phyloP scores from a whole-genome alignment of 73 alveolate species.

The Paramecium bursaria region DNA sequence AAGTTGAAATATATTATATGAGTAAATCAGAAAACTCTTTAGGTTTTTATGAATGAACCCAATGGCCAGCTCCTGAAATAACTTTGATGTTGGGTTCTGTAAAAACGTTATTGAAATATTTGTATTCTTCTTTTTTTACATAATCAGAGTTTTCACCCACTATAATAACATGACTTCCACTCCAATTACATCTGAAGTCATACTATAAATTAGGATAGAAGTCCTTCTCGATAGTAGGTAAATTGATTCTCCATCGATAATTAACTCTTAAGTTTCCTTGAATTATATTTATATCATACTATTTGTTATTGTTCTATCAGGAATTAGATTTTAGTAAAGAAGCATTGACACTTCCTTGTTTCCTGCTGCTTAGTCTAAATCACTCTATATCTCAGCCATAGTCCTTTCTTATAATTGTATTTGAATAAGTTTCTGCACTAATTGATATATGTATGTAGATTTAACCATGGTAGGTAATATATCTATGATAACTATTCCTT shows the following conservation, averaged over 20 bases:
- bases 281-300: neutral
- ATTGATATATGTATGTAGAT: conserved; percentile 33
- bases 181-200: conserved; percentile 48
- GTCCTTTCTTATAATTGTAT: neutral
- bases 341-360: neutral
- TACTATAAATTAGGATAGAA: conserved; percentile 33
- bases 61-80: conserved; percentile 64
- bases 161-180: conserved; percentile 37
- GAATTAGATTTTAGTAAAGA: neutral
- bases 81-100: conserved; percentile 51
- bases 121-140: conserved; percentile 10
- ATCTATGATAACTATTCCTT: conserved; percentile 58
- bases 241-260: conserved; percentile 60
- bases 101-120: conserved; percentile 36
- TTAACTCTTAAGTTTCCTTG: conserved; percentile 12
- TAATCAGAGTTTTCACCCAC: conserved; percentile 63
- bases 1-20: no score
- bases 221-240: conserved; percentile 31
- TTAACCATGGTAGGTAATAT: conserved; percentile 48
- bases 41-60: conserved; percentile 70
- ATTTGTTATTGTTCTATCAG: neutral
- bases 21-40: conserved; percentile 19
- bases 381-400: neutral
- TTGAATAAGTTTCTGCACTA: neutral
- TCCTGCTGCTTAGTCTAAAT: conserved; percentile 1